phyloP scores from a whole-genome alignment of 106 monocot genomes.

The Alisma plantagoaquatica region DNA sequence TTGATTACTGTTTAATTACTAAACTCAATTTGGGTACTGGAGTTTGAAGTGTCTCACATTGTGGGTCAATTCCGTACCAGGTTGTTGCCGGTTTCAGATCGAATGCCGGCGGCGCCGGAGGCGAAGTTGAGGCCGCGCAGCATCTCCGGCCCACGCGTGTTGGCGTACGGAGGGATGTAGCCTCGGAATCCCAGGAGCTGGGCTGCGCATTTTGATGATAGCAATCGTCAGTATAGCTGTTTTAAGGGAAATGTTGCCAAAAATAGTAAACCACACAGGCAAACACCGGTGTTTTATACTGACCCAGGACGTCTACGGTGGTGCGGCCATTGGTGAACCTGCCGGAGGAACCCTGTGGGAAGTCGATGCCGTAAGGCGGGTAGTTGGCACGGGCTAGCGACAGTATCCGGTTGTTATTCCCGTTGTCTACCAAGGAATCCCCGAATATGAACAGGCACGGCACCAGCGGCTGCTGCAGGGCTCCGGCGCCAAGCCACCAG shows the following conservation, averaged over 20 bases:
- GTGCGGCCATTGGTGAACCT: conserved; percentile 83
- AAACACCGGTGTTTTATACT: not conserved
- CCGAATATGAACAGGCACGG: conserved; percentile 86
- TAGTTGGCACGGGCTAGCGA: conserved; percentile 79
- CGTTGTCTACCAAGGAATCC: conserved; percentile 82
- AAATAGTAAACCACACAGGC: not conserved
- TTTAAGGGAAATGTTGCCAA: not conserved
- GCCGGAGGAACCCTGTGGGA: conserved; percentile 46
- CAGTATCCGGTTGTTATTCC: conserved; percentile 69
- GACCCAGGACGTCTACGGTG: conserved; percentile 48
- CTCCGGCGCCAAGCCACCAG: too few relatives aligned
- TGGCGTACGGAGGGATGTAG: conserved; percentile 48
- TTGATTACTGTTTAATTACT: too few relatives aligned
- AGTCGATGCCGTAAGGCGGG: conserved; percentile 80
- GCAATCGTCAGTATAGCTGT: not conserved
- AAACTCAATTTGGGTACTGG: not conserved
- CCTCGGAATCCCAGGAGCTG: conserved; percentile 46
- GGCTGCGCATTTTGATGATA: conserved; percentile 29
- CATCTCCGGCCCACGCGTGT: conserved; percentile 10
- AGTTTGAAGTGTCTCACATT: not conserved
- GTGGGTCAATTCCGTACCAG: conserved; percentile 19
- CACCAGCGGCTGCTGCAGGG: conserved; percentile 22
- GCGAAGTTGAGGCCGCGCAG: conserved; percentile 60
- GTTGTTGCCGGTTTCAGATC: conserved; percentile 66
- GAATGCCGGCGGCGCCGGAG: conserved; percentile 69